Percentiles rank a stretch among this genome's conserved stretches.
Conservation (phyloP, 1,139 yeast genomes). For the Wickerhamiella infanticola region DNA sequence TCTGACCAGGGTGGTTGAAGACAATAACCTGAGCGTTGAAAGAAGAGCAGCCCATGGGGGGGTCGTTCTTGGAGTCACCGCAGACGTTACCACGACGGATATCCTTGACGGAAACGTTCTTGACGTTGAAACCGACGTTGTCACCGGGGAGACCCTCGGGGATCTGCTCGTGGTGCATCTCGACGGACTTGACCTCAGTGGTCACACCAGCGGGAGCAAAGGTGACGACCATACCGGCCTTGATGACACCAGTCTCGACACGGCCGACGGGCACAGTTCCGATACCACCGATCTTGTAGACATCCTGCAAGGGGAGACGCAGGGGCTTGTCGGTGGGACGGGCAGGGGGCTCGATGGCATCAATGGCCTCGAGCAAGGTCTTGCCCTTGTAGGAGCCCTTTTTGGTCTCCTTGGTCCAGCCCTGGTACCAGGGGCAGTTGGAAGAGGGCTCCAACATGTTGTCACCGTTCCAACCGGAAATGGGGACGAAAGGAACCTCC, state of each 20-base stretch:
- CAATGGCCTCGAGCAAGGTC: slow-evolving; percentile 80
- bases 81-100: slow-evolving; percentile 91
- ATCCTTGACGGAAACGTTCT: slow-evolving; percentile 88
- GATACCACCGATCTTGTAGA: slow-evolving; percentile 86
- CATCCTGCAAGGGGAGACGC: slow-evolving; percentile 86
- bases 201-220: slow-evolving; percentile 89
- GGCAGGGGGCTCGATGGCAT: slow-evolving; percentile 68
- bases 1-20: slow-evolving; percentile 90
- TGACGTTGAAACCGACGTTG: slow-evolving; percentile 90
- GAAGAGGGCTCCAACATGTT: slow-evolving; percentile 74
- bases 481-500: slow-evolving; percentile 83
- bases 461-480: slow-evolving; percentile 92
- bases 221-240: slow-evolving; percentile 83
- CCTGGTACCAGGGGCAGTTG: slow-evolving; percentile 88
- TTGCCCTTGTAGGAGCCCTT: slow-evolving; percentile 64
- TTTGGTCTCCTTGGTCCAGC: slow-evolving; percentile 79
- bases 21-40: slow-evolving; percentile 84
- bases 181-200: slow-evolving; percentile 87
- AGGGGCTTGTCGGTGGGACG: slow-evolving; percentile 86
- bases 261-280: slow-evolving; percentile 93
- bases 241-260: slow-evolving; percentile 84
- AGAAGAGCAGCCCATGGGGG: slow-evolving; percentile 70
- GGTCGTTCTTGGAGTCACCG: slow-evolving; percentile 93
- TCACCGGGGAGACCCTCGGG: slow-evolving; percentile 83
- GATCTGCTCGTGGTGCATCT: slow-evolving; percentile 87